Base-by-base conservation (phyloP, 1,139 yeast species). In the Nadsonia starkeyi-henricii region DNA sequence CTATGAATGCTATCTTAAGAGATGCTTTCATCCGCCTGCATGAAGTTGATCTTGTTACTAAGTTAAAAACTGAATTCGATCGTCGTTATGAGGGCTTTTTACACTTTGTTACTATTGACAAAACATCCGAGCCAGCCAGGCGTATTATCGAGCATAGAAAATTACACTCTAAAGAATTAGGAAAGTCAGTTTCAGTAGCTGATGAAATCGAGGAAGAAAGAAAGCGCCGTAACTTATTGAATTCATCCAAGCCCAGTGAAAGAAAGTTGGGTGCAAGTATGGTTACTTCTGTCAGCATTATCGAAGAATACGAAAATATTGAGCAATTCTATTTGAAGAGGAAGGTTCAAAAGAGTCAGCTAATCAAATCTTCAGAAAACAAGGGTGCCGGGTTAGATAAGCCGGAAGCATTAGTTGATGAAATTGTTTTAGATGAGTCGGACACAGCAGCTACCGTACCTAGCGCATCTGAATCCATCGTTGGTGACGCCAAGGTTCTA, bases 1-100 rank as follows among this genome's bases (percentile, higher is more conserved):
- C 58, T 7, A 82, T 91, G 93, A 86, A 81, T 62, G 60, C 58
- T n/a, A 69, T 75, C 46, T 70, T 91, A 53, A 77, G 99, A 61
- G 79, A 83, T 43, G 80, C 85, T 52, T 91, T 91, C 65, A 83
- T 91, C 53, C 69, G 74, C 46, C 70, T 91, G 52, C 97, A 91
- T 63, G 75, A 75, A 51, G 79, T 75, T 28, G 81, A 88, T 63
- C 70, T 89, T 58, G 75, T 91, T 57, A 74, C 73, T 43, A 75
- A 78, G 58, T 72, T 93, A 50, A 77, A 79, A 52, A 75, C 77
- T 33, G 99, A 91, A 65, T 86, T 91, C 60, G 83, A 79, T 58
- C 75, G 76, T 56, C 77, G 98, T 55, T 91, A 89, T 61, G 74
- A 71, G 52, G 85, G 85, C 17, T 81, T 65, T 52, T 71, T 85